Conservation (phyloP, 2,329 filamentous ascomycete species). For the Apiospora hydei region DNA sequence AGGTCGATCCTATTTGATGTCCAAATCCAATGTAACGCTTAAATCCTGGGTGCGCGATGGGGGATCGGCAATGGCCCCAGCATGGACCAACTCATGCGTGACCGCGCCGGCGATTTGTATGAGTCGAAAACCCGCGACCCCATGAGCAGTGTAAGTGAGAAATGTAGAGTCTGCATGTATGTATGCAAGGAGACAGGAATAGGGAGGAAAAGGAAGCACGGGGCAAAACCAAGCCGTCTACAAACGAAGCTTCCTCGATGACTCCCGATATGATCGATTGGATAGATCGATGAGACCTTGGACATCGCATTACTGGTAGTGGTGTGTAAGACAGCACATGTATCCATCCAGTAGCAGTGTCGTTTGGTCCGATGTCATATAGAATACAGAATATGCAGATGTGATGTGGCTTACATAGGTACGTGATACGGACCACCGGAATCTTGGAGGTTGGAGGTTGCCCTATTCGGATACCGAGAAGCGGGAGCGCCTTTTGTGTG, state of each 20-base stretch:
- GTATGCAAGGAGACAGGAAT: not conserved
- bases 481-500: conserved; percentile 12
- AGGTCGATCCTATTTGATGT: conserved; percentile 1
- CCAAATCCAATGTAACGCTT: conserved; percentile 11
- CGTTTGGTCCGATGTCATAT: not conserved
- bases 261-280: not conserved
- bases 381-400: not conserved
- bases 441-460: not conserved
- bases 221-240: not conserved
- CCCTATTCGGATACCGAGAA: conserved; percentile 7
- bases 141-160: not conserved
- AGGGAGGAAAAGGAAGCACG: not conserved
- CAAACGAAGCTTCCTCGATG: not conserved
- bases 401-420: not conserved
- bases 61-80: conserved; percentile 7
- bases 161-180: not conserved
- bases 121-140: not conserved
- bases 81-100: conserved; percentile 9
- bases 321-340: not conserved
- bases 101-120: not conserved
- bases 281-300: not conserved
- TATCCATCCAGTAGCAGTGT: not conserved
- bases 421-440: conserved; percentile 7
- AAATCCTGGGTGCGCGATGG: not conserved
- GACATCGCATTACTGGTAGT: not conserved